phyloP scores from a whole-genome alignment of 441 rosid species.

The Erodium trifolium region DNA sequence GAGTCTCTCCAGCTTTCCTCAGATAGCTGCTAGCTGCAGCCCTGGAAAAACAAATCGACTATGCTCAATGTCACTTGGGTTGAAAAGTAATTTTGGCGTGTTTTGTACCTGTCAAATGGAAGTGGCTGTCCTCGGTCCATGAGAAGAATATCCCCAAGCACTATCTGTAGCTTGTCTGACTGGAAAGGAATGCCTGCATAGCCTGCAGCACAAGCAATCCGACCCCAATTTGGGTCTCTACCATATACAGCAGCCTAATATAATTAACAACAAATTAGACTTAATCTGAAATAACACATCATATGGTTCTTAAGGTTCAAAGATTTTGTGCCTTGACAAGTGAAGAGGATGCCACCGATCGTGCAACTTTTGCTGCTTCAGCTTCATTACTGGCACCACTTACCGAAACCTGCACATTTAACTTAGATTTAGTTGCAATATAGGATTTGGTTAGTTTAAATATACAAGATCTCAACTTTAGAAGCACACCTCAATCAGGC shows the following conservation, averaged over 20 bases:
- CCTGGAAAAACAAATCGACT: constrained; percentile 31
- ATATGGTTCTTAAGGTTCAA: constrained; percentile 12
- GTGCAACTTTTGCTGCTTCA: constrained; percentile 83
- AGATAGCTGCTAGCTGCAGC: constrained; percentile 63
- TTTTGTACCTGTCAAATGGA: constrained; percentile 60
- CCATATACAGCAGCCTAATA: constrained; percentile 86
- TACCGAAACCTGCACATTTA: constrained; percentile 49
- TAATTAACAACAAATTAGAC: constrained; percentile 22
- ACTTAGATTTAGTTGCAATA: constrained; percentile 15
- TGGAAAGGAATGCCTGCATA: constrained; percentile 66
- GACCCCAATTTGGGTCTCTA: constrained; percentile 97
- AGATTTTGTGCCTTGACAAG: constrained; percentile 62
- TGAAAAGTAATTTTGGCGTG: too few relatives aligned
- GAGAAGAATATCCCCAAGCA: constrained; percentile 73
- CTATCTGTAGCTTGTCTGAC: constrained; percentile 50
- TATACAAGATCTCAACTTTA: constrained; percentile 3
- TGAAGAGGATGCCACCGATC: constrained; percentile 87
- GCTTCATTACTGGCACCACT: constrained; percentile 53
- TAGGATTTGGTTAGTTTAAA: background rate
- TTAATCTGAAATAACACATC: constrained; percentile 12
- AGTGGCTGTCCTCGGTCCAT: constrained; percentile 94
- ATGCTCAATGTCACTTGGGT: too few relatives aligned
- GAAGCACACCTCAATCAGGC: constrained; percentile 72
- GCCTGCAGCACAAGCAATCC: constrained; percentile 94
- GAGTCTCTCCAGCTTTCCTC: constrained; percentile 65